Evolutionary conservation across 495 filamentous ascomycete genomes (phyloP).

Genomic region (Letharia columbiana): DNA sequence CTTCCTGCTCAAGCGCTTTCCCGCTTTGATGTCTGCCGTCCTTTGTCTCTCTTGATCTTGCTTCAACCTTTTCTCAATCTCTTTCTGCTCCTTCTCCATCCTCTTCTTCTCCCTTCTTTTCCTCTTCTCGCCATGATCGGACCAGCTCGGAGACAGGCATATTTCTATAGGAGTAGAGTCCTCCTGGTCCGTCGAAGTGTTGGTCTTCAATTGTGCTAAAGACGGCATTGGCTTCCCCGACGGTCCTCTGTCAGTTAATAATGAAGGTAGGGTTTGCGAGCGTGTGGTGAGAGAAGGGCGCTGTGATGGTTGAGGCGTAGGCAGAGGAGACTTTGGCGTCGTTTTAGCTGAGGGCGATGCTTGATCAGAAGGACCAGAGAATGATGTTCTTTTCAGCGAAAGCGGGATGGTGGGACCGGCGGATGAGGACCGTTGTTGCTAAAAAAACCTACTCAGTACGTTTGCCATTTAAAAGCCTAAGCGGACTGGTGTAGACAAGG

Average conservation of each 20-base stretch:
- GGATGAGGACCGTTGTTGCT: constrained; percentile 20
- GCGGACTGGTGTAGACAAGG: background rate
- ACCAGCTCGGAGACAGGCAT: constrained; percentile 27
- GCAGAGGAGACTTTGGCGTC: constrained; percentile 5
- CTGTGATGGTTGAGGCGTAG: constrained; percentile 13
- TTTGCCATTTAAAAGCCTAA: background rate
- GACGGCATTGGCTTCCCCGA: constrained; percentile 9
- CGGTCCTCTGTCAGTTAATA: constrained; percentile 4
- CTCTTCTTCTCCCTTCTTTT: constrained; percentile 24
- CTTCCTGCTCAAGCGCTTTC: constrained; percentile 25
- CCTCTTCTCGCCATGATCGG: constrained; percentile 24
- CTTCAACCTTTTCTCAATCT: constrained; percentile 21
- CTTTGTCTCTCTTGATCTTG: constrained; percentile 23
- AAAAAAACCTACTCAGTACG: constrained; percentile 5
- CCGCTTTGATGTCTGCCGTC: constrained; percentile 10
- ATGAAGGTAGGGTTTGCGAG: constrained; percentile 20
- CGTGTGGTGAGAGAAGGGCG: constrained; percentile 15
- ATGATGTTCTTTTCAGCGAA: constrained; percentile 6
- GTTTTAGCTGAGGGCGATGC: constrained; percentile 6
- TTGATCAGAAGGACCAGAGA: background rate
- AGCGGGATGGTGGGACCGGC: constrained; percentile 15
- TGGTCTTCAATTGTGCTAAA: constrained; percentile 8
- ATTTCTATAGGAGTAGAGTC: constrained; percentile 17
- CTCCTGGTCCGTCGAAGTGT: constrained; percentile 7
- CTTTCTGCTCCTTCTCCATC: constrained; percentile 22